Conservation (phyloP, 768 basidiomycete species). For the Panaeolus papilionaceus region DNA sequence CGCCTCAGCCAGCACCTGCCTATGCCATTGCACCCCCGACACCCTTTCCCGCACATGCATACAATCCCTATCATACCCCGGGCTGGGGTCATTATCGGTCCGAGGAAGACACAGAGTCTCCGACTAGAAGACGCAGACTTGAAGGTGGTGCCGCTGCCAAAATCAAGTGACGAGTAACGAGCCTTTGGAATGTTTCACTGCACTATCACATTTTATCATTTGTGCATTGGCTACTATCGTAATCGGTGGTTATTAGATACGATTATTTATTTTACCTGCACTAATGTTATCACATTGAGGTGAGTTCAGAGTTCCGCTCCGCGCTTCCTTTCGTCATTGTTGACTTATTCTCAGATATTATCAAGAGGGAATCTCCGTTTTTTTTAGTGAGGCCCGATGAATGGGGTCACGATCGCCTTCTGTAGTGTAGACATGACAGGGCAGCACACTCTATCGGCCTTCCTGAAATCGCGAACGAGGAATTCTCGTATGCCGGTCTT, state of each 20-base stretch:
- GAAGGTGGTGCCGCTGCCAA: conserved; percentile 62
- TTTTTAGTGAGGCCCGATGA: not conserved
- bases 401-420: conserved; percentile 8
- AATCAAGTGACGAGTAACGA: conserved; percentile 48
- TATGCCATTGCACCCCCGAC: conserved; percentile 46
- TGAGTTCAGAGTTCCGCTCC: conserved; percentile 21
- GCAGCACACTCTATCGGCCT: conserved; percentile 13
- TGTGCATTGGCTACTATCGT: conserved; percentile 18
- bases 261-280: conserved; percentile 20
- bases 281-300: conserved; percentile 23
- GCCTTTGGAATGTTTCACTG: not conserved
- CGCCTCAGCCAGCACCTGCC: conserved; percentile 41
- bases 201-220: conserved; percentile 18
- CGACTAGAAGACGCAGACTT: conserved; percentile 58
- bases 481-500: conserved; percentile 1
- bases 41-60: conserved; percentile 51
- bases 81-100: conserved; percentile 48
- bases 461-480: conserved; percentile 2
- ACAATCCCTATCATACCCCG: conserved; percentile 56
- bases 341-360: conserved; percentile 19
- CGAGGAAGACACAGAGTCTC: conserved; percentile 51
- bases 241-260: conserved; percentile 23
- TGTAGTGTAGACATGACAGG: conserved; percentile 5
- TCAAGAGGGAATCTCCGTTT: conserved; percentile 23
- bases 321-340: conserved; percentile 27